These are phyloP conservation scores for Ambrosia trifida DNA, from an alignment of 129 eudicot genomes.

Conservation along the genomic window DNA sequence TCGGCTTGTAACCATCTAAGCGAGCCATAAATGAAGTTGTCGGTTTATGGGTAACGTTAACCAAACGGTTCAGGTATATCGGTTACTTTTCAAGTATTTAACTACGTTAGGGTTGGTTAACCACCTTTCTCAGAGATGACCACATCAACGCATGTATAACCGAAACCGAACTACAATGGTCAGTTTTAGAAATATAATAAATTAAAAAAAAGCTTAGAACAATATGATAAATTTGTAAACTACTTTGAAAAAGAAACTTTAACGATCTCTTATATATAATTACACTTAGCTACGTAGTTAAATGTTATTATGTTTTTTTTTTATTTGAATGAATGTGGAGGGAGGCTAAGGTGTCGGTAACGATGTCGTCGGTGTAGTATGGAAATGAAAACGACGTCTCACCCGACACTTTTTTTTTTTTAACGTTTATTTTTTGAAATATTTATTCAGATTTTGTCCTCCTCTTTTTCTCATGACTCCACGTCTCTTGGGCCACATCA, in stretches of 20 bases:
- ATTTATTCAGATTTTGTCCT: conserved; percentile 20
- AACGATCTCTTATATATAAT: background rate
- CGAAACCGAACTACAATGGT: too few relatives aligned
- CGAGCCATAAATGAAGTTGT: too few relatives aligned
- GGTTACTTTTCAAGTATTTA: too few relatives aligned
- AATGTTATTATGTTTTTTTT: background rate
- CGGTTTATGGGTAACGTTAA: too few relatives aligned
- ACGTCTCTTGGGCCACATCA: conserved; percentile 24
- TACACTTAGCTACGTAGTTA: background rate
- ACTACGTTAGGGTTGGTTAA: too few relatives aligned
- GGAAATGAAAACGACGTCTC: conserved; percentile 33
- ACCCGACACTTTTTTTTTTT: conserved; percentile 20
- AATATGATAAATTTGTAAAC: too few relatives aligned
- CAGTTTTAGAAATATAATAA: too few relatives aligned
- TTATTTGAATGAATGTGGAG: conserved; percentile 9
- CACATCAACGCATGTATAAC: too few relatives aligned
- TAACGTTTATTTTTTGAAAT: background rate
- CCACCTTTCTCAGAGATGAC: too few relatives aligned
- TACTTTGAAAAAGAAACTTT: background rate
- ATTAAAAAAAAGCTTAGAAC: too few relatives aligned
- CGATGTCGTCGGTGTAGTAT: conserved; percentile 34
- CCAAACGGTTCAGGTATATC: too few relatives aligned
- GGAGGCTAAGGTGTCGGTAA: conserved; percentile 32
- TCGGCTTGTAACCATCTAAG: too few relatives aligned
- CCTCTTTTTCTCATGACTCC: background rate